Conservation (phyloP, 305 asterid species). For the Fraxinus greggii region DNA sequence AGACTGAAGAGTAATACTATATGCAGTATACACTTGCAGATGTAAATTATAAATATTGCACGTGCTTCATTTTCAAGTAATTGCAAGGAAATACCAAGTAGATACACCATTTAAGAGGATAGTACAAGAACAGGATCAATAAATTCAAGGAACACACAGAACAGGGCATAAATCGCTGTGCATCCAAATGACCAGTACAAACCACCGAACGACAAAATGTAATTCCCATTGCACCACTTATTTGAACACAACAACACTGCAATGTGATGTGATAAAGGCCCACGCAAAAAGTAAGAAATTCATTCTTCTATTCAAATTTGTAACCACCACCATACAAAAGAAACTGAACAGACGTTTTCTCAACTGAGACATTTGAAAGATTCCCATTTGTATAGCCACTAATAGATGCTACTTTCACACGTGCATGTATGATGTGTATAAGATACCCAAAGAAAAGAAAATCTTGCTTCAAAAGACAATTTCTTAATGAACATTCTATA, state of each 20-base stretch:
- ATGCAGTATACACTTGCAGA: neutral
- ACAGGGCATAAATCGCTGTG: neutral
- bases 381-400: neutral
- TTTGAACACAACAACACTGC: neutral
- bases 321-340: neutral
- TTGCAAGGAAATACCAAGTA: neutral
- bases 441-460: neutral
- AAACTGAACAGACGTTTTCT: neutral
- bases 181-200: neutral
- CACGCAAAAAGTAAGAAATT: neutral
- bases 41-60: neutral
- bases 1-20: neutral
- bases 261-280: neutral
- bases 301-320: neutral
- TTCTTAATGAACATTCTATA: neutral
- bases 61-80: neutral
- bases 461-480: neutral
- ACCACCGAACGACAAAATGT: neutral
- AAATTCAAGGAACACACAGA: neutral
- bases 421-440: neutral
- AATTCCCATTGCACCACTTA: neutral
- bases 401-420: neutral
- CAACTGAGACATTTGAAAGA: neutral
- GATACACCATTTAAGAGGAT: neutral
- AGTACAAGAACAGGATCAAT: neutral